Evolutionary conservation across 1,284 basidiomycete genomes (phyloP).

Genomic region (Termitomyces sp.): DNA sequence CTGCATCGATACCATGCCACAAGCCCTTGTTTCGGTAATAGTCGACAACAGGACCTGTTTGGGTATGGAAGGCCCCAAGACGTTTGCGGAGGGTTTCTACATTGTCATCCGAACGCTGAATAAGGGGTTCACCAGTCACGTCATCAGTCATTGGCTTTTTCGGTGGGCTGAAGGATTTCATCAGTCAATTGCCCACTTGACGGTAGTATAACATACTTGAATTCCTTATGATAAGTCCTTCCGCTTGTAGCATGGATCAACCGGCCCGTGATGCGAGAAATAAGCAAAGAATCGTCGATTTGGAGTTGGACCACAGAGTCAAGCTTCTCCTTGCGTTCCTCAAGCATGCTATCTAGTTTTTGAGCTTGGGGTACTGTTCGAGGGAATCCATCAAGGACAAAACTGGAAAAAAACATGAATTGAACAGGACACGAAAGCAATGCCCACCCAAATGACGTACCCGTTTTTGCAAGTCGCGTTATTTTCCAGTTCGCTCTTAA

Average conservation of each 20-base stretch:
- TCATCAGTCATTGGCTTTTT: conserved; percentile 96
- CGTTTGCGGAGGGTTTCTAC: conserved; percentile 92
- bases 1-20: conserved; percentile 89
- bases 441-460: conserved; percentile 46
- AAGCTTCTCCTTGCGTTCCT: conserved; percentile 76
- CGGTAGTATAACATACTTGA: conserved; percentile 62
- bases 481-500: conserved; percentile 92
- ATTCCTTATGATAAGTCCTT: conserved; percentile 92
- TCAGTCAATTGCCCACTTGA: conserved; percentile 9
- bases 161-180: conserved; percentile 64
- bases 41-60: conserved; percentile 94
- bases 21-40: conserved; percentile 92
- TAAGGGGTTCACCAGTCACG: conserved; percentile 90
- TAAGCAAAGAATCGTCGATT: conserved; percentile 93
- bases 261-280: conserved; percentile 95
- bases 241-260: conserved; percentile 89
- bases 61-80: conserved; percentile 81
- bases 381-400: conserved; percentile 98
- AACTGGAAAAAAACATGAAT: conserved; percentile 46
- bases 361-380: conserved; percentile 97
- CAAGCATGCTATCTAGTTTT: conserved; percentile 93
- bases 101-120: conserved; percentile 91
- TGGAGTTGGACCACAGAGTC: conserved; percentile 90
- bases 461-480: conserved; percentile 93
- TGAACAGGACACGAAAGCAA: conserved; percentile 7